These are phyloP conservation scores for Amanita phalloides DNA, from an alignment of 768 basidiomycete species.

Conservation along the genomic window DNA sequence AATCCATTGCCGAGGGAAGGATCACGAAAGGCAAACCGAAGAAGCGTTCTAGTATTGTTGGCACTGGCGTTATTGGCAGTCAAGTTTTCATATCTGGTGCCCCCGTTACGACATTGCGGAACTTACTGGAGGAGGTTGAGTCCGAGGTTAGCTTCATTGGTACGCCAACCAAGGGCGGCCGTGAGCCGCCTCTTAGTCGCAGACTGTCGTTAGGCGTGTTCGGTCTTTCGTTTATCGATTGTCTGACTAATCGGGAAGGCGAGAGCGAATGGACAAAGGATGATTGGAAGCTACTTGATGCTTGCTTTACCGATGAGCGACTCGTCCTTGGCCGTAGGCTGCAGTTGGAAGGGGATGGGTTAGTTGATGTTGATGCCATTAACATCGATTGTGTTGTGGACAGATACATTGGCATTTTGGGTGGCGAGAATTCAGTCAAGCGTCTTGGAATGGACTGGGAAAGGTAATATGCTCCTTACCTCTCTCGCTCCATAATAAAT, in stretches of 20 bases:
- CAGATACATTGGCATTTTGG: slow-evolving; percentile 41
- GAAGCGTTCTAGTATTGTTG: slow-evolving; percentile 20
- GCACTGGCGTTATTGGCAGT: slow-evolving; percentile 37
- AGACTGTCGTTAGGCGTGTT: background rate
- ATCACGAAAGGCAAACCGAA: slow-evolving; percentile 11
- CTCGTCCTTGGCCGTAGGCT: slow-evolving; percentile 29
- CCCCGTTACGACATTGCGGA: slow-evolving; percentile 40
- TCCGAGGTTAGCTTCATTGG: slow-evolving; percentile 17
- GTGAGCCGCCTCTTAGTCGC: slow-evolving; percentile 17
- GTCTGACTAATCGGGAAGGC: slow-evolving; percentile 4
- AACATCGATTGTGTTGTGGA: slow-evolving; percentile 46
- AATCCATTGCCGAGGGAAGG: background rate
- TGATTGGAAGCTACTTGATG: slow-evolving; percentile 76
- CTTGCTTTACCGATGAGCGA: slow-evolving; percentile 66
- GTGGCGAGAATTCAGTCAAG: slow-evolving; percentile 28
- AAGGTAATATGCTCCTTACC: slow-evolving; percentile 29
- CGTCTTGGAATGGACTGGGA: slow-evolving; percentile 44
- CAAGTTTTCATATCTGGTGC: slow-evolving; percentile 44
- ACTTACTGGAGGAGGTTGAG: slow-evolving; percentile 52
- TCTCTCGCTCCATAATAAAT: background rate
- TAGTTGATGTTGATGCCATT: slow-evolving; percentile 46
- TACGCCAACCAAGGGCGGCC: slow-evolving; percentile 13
- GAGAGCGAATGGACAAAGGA: slow-evolving; percentile 51
- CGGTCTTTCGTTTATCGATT: background rate
- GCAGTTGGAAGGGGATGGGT: slow-evolving; percentile 18